These are phyloP conservation scores for Pythium apleroticum DNA, from an alignment of 352 stramenopile species.

Conservation along the genomic window DNA sequence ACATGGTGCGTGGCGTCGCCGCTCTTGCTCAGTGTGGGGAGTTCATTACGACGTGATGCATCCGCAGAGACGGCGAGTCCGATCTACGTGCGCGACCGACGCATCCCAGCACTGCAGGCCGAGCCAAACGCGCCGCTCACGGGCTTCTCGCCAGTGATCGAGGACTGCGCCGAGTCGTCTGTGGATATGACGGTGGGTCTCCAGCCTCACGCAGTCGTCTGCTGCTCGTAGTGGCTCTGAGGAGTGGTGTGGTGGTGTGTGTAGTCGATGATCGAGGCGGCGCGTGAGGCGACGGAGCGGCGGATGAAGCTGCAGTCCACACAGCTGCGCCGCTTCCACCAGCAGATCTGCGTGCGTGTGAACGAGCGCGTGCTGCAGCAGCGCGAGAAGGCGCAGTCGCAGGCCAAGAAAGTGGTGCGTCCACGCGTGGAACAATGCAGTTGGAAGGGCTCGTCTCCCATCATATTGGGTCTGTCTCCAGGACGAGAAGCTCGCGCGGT, in stretches of 20 bases:
- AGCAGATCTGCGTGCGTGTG: constrained; percentile 59
- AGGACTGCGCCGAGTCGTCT: constrained; percentile 7
- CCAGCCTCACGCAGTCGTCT: not conserved
- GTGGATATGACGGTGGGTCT: constrained; percentile 2
- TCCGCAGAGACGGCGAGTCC: constrained; percentile 9
- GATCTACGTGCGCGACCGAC: constrained; percentile 18
- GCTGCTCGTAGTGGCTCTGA: not conserved
- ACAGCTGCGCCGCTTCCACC: constrained; percentile 56
- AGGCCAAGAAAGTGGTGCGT: constrained; percentile 33
- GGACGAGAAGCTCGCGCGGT: constrained; percentile 25
- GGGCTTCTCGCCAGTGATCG: constrained; percentile 17
- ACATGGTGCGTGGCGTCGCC: not conserved
- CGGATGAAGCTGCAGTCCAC: constrained; percentile 38
- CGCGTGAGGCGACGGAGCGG: constrained; percentile 21
- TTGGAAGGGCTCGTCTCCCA: too few species aligned
- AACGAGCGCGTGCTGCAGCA: constrained; percentile 45
- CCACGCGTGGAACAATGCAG: not conserved
- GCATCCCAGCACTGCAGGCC: constrained; percentile 16
- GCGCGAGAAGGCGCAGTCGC: constrained; percentile 28
- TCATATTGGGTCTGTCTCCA: constrained; percentile 4
- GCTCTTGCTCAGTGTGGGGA: not conserved
- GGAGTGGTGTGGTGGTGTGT: not conserved
- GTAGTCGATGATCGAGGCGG: constrained; percentile 7
- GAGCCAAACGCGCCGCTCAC: constrained; percentile 21
- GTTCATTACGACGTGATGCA: not conserved